A percentile compares a stretch with the other conserved stretches of the same genome.
These are phyloP conservation scores for Claviceps maximensis DNA, from an alignment of 2,329 filamentous ascomycete genomes.

Conservation along the genomic window DNA sequence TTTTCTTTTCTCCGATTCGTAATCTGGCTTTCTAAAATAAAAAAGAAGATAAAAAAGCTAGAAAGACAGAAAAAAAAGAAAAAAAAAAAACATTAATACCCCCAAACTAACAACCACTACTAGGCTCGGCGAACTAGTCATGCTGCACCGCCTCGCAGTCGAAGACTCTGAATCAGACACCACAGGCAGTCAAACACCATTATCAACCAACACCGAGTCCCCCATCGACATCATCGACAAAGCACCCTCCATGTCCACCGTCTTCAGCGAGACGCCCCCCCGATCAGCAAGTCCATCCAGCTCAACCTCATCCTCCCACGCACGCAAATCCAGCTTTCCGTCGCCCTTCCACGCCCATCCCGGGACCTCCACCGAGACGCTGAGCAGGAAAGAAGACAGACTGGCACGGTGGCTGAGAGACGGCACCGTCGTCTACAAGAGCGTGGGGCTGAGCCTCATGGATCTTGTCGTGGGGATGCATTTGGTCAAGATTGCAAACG, in stretches of 20 bases:
- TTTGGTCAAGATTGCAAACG: conserved; percentile 40
- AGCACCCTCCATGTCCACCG: conserved; percentile 27
- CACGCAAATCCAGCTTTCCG: conserved; percentile 21
- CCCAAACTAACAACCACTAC: neutral
- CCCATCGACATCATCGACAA: conserved; percentile 20
- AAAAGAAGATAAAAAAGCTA: too few relatives aligned
- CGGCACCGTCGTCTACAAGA: conserved; percentile 57
- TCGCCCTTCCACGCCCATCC: conserved; percentile 19
- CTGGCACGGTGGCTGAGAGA: conserved; percentile 42
- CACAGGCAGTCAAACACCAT: conserved; percentile 15
- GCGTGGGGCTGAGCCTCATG: conserved; percentile 53
- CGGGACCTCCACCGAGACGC: conserved; percentile 15
- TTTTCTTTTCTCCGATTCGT: too few relatives aligned
- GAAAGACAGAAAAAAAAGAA: too few relatives aligned
- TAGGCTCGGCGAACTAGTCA: conserved; percentile 64
- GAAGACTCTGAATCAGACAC: conserved; percentile 25
- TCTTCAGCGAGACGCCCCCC: conserved; percentile 19
- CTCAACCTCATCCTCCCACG: conserved; percentile 13
- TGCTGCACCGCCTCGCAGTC: conserved; percentile 37
- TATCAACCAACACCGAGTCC: conserved; percentile 6
- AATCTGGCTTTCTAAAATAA: too few relatives aligned
- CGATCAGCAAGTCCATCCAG: conserved; percentile 19
- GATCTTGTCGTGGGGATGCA: conserved; percentile 49
- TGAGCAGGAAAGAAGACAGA: conserved; percentile 33
- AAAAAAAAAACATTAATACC: too few relatives aligned